Conservation (phyloP, 345 rosid species). For the Lepidium aucheri region DNA sequence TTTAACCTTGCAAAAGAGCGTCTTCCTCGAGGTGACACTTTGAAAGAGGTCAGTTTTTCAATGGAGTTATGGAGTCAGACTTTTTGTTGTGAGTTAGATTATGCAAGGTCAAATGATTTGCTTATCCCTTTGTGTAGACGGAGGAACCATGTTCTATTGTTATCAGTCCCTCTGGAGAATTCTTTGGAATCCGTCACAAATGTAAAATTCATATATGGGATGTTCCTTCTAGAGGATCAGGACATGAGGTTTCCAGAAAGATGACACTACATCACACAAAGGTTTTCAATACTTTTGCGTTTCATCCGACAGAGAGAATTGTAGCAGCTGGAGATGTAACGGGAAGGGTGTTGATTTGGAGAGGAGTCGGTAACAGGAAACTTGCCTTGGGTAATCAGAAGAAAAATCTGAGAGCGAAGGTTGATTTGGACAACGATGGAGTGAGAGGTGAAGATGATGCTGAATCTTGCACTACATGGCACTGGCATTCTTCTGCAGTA, state of each 20-base stretch:
- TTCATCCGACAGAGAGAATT: slow-evolving; percentile 75
- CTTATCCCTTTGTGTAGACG: slow-evolving; percentile 41
- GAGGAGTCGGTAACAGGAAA: slow-evolving; percentile 60
- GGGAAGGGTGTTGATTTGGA: slow-evolving; percentile 91
- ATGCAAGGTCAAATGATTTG: neutral
- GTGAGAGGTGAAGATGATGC: slow-evolving; percentile 91
- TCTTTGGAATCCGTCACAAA: slow-evolving; percentile 52
- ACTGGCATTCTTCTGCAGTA: slow-evolving; percentile 81
- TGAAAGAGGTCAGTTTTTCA: slow-evolving; percentile 54
- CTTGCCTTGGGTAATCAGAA: slow-evolving; percentile 28
- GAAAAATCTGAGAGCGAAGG: slow-evolving; percentile 18
- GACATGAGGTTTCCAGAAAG: slow-evolving; percentile 37
- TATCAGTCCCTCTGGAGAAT: slow-evolving; percentile 51
- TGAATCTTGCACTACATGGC: slow-evolving; percentile 78
- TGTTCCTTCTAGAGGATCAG: slow-evolving; percentile 49
- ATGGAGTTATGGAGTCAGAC: neutral
- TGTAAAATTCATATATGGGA: slow-evolving; percentile 63
- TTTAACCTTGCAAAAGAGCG: slow-evolving; percentile 64
- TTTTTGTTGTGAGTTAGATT: neutral
- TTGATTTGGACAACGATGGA: slow-evolving; percentile 64
- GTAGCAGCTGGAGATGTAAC: slow-evolving; percentile 88
- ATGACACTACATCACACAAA: slow-evolving; percentile 79
- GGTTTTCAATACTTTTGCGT: slow-evolving; percentile 53
- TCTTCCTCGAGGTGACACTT: slow-evolving; percentile 47
- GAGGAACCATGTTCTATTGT: slow-evolving; percentile 50